Evolutionary conservation across 225 moss, liverwort and hornwort genomes (phyloP).

Genomic region (Straminergon stramineum): DNA sequence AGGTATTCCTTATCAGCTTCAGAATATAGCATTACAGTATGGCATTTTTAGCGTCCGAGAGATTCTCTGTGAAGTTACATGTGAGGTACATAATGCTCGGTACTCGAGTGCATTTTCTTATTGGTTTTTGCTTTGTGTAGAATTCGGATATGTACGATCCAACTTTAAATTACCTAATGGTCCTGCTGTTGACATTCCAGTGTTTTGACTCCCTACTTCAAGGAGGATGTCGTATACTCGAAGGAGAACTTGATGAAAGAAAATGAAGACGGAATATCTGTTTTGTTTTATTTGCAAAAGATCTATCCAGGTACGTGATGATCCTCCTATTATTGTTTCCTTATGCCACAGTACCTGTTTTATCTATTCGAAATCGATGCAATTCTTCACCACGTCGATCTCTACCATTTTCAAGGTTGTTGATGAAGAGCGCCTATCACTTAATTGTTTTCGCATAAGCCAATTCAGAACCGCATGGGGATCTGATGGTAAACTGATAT

Average conservation of each 20-base stretch:
- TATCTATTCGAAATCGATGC: neutral
- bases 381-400: neutral
- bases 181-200: slow-evolving; percentile 13
- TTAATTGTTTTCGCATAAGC: neutral
- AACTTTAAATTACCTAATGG: neutral
- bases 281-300: slow-evolving; percentile 89
- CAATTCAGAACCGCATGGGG: neutral
- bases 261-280: slow-evolving; percentile 93
- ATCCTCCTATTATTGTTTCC: neutral
- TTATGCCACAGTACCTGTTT: neutral
- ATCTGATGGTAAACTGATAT: neutral
- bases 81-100: neutral
- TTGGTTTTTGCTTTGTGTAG: neutral
- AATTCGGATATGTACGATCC: neutral
- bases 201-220: slow-evolving; percentile 87
- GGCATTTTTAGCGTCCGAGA: too few relatives aligned
- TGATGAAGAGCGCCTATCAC: neutral
- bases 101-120: neutral
- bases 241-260: slow-evolving; percentile 73
- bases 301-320: slow-evolving; percentile 81
- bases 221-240: slow-evolving; percentile 83
- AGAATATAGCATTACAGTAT: neutral
- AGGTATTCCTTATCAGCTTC: neutral
- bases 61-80: neutral
- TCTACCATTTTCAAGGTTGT: neutral